Conservation (phyloP, 2,329 filamentous ascomycete genomes). For the Fusarium agapanthi region DNA sequence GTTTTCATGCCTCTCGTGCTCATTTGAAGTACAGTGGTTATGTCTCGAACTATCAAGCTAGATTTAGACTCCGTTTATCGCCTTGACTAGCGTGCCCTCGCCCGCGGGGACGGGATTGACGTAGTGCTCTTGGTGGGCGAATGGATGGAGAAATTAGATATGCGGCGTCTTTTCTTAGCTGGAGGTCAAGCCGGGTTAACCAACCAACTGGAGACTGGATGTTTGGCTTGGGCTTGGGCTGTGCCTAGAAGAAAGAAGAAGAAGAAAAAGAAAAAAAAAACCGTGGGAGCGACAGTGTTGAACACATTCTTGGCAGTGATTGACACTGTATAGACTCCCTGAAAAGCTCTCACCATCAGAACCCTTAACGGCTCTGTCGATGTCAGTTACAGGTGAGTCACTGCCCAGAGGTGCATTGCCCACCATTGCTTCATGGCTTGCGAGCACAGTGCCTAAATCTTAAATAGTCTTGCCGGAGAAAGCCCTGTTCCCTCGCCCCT, state of each 20-base stretch:
- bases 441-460: conserved; percentile 26
- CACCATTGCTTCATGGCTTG: background rate
- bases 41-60: conserved; percentile 17
- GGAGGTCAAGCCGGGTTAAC: background rate
- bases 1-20: background rate
- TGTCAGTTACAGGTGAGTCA: background rate
- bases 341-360: conserved; percentile 4
- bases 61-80: conserved; percentile 18
- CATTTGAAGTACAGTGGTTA: background rate
- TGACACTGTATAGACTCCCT: conserved; percentile 24
- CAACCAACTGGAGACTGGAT: conserved; percentile 21
- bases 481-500: conserved; percentile 43
- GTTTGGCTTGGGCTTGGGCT: conserved; percentile 4
- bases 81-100: conserved; percentile 37
- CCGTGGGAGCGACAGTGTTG: conserved; percentile 17
- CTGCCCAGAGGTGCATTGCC: background rate
- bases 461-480: conserved; percentile 23
- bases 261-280: background rate
- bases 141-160: conserved; percentile 23
- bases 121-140: conserved; percentile 21
- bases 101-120: conserved; percentile 34
- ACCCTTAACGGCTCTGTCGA: background rate
- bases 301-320: background rate
- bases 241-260: background rate
- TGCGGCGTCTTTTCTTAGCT: conserved; percentile 7